These are phyloP conservation scores for Lagerstroemia speciosa DNA, from an alignment of 345 rosid species.

Conservation along the genomic window DNA sequence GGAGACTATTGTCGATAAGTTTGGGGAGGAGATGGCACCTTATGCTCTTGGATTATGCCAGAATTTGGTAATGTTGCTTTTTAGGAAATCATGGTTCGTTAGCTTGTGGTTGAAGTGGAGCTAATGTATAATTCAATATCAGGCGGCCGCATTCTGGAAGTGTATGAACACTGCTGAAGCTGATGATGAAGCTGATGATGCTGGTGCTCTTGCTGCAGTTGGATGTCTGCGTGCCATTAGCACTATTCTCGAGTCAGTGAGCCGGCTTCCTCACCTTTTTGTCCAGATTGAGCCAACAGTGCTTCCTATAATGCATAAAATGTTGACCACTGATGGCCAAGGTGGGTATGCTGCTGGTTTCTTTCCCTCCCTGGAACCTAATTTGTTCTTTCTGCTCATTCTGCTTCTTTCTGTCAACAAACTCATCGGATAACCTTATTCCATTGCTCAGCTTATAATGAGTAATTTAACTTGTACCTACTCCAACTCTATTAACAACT, in stretches of 20 bases:
- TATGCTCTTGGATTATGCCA: conserved; percentile 90
- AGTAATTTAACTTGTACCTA: not conserved
- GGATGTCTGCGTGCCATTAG: conserved; percentile 96
- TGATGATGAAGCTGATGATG: conserved; percentile 70
- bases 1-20: conserved; percentile 90
- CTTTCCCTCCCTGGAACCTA: not conserved
- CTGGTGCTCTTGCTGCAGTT: conserved; percentile 94
- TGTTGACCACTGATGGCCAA: conserved; percentile 96
- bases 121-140: conserved; percentile 10
- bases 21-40: conserved; percentile 98
- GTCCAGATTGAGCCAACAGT: conserved; percentile 78
- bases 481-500: not conserved
- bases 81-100: not conserved
- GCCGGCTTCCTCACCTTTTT: conserved; percentile 85
- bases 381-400: not conserved
- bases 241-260: conserved; percentile 90
- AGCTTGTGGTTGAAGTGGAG: conserved; percentile 1
- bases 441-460: not conserved
- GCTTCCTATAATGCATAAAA: conserved; percentile 86
- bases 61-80: conserved; percentile 56
- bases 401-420: not conserved
- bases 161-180: conserved; percentile 86
- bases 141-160: conserved; percentile 98
- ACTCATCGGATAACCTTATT: not conserved
- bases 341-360: conserved; percentile 30